A percentile compares a stretch with the other conserved stretches of the same genome.
Conservation (phyloP, 2,329 filamentous ascomycete species). For the Eutypella sp. region DNA sequence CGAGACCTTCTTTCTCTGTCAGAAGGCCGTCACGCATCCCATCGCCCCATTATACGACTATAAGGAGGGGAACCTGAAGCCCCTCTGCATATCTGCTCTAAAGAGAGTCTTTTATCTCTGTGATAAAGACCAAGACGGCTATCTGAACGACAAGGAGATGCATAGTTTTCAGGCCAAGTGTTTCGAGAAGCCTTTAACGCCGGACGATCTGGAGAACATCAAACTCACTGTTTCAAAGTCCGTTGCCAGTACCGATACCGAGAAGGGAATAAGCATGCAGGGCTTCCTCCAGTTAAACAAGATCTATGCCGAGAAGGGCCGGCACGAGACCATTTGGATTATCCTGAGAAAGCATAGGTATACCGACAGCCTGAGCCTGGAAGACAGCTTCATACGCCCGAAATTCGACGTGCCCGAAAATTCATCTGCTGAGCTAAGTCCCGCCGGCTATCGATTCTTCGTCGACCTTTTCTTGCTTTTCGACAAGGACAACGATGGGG, state of each 20-base stretch:
- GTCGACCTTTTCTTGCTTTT: constrained; percentile 93
- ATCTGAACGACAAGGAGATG: constrained; percentile 85
- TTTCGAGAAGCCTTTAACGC: constrained; percentile 79
- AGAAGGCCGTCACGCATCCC: constrained; percentile 95
- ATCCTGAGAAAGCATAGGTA: constrained; percentile 94
- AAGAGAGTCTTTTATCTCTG: constrained; percentile 92
- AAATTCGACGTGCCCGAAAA: constrained; percentile 92
- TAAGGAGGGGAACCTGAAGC: constrained; percentile 85
- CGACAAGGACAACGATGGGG: constrained; percentile 96
- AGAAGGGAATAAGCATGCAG: constrained; percentile 70
- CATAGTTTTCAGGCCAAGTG: constrained; percentile 86
- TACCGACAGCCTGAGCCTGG: constrained; percentile 87
- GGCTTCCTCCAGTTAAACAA: constrained; percentile 91
- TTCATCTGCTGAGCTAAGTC: constrained; percentile 88
- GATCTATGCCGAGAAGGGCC: constrained; percentile 93
- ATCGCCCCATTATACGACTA: constrained; percentile 96
- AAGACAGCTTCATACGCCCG: constrained; percentile 85
- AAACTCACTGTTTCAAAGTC: constrained; percentile 77
- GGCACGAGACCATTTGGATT: constrained; percentile 98
- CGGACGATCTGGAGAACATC: constrained; percentile 83
- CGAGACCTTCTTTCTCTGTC: constrained; percentile 94
- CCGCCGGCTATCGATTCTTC: constrained; percentile 93
- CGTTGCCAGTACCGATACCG: constrained; percentile 56
- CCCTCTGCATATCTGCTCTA: constrained; percentile 78
- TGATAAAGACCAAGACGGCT: constrained; percentile 93